Percentiles rank a stretch among this genome's conserved stretches.
Conservation (phyloP, 805 yeast species). For the Saccharomycopsis javanensis region DNA sequence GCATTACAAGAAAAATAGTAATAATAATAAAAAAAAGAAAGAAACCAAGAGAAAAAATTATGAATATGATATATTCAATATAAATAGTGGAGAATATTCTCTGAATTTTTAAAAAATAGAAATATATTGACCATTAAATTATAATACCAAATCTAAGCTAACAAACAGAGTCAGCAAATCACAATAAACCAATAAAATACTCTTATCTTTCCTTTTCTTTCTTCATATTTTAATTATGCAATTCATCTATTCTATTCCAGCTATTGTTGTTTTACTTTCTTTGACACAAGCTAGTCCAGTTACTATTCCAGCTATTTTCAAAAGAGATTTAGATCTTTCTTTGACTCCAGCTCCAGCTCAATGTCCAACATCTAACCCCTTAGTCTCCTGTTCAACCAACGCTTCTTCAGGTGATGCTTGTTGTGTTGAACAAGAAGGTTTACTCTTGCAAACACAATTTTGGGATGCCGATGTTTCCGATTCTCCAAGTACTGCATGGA, state of each 20-base stretch:
- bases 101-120: background rate
- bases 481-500: slow-evolving; percentile 51
- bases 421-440: slow-evolving; percentile 34
- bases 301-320: slow-evolving; percentile 11
- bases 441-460: slow-evolving; percentile 76
- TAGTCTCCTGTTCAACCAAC: slow-evolving; percentile 8
- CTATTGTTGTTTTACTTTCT: slow-evolving; percentile 10
- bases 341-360: slow-evolving; percentile 5
- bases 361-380: slow-evolving; percentile 4
- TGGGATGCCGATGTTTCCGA: slow-evolving; percentile 80
- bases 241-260: slow-evolving; percentile 13
- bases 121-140: too few relatives aligned
- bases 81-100: background rate
- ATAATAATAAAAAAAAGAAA: background rate
- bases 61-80: too few relatives aligned
- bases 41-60: background rate
- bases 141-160: too few relatives aligned
- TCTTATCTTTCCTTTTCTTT: background rate
- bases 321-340: slow-evolving; percentile 14
- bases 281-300: slow-evolving; percentile 8
- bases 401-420: slow-evolving; percentile 2
- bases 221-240: background rate
- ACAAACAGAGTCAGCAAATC: too few relatives aligned
- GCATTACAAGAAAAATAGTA: too few relatives aligned
- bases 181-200: background rate